Conservation (phyloP, 805 yeast genomes). For the Suhomyces sp. region DNA sequence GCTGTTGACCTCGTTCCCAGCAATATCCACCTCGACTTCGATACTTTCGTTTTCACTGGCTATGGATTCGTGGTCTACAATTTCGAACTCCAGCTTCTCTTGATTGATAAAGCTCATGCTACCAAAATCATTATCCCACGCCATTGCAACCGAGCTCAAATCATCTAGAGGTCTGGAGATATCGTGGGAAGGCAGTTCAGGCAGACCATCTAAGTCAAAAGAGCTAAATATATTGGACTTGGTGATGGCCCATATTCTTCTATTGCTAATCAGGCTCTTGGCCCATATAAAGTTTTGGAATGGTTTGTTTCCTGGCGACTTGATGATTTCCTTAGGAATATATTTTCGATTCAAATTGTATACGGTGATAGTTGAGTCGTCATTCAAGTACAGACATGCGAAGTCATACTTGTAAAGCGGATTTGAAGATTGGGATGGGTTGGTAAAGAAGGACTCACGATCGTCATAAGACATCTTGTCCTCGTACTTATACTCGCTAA, state of each 20-base stretch:
- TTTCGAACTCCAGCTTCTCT: conserved; percentile 41
- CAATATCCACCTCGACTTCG: conserved; percentile 8
- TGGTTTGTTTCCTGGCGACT: conserved; percentile 45
- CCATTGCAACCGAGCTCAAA: conserved; percentile 47
- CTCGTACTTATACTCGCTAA: conserved; percentile 12
- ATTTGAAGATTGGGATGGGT: conserved; percentile 18
- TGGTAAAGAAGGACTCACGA: conserved; percentile 11
- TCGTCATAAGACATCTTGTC: conserved; percentile 21
- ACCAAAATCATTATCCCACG: conserved; percentile 54
- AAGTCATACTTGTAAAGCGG: conserved; percentile 57
- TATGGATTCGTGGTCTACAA: conserved; percentile 10
- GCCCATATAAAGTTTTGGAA: conserved; percentile 45
- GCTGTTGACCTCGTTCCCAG: neutral
- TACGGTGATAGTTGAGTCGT: conserved; percentile 66
- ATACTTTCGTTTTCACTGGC: conserved; percentile 9
- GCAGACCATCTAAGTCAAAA: conserved; percentile 26
- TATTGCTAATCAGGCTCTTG: conserved; percentile 15
- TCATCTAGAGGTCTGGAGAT: conserved; percentile 44
- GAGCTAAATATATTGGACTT: conserved; percentile 38
- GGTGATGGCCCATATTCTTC: conserved; percentile 40
- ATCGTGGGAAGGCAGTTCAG: conserved; percentile 14
- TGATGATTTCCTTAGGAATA: conserved; percentile 67
- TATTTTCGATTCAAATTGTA: conserved; percentile 70
- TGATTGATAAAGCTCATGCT: conserved; percentile 54
- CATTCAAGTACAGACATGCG: conserved; percentile 71